Evolutionary conservation across 192 early-diverging fungal genomes (phyloP).

Genomic region (Rhizoclosmatium sp.): DNA sequence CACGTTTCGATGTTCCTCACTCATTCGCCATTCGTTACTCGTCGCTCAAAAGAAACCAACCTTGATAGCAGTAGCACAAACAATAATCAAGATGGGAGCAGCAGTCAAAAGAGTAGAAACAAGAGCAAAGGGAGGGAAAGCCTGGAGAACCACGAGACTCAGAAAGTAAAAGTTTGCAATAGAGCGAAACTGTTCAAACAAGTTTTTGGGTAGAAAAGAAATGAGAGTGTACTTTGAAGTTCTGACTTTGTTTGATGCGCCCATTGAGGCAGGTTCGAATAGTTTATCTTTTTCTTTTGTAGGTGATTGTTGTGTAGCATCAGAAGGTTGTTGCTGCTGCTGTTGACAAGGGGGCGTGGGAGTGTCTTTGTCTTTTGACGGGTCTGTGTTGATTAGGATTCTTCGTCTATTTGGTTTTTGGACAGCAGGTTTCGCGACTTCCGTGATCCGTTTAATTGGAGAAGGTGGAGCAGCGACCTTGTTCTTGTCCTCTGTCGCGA

Average conservation of each 20-base stretch:
- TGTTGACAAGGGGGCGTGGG: not conserved
- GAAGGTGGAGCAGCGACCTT: not conserved
- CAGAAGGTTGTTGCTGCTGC: not conserved
- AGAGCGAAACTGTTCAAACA: conserved; percentile 96
- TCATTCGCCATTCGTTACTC: not conserved
- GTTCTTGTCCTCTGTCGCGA: not conserved
- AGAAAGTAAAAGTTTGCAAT: conserved; percentile 97
- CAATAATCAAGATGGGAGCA: conserved; percentile 59
- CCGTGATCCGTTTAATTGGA: not conserved
- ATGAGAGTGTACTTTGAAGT: conserved; percentile 92
- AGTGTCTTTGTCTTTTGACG: not conserved
- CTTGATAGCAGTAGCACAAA: conserved; percentile 56
- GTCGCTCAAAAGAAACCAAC: conserved; percentile 30
- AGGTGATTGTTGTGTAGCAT: not conserved
- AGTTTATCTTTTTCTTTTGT: not conserved
- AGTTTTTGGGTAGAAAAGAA: conserved; percentile 92
- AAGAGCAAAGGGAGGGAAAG: conserved; percentile 70
- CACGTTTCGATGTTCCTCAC: not conserved
- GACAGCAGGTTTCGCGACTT: not conserved
- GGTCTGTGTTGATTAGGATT: not conserved
- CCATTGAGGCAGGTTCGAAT: not conserved
- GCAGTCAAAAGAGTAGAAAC: conserved; percentile 57
- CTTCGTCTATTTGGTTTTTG: conserved; percentile 1
- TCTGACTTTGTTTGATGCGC: conserved; percentile 62
- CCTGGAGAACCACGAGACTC: conserved; percentile 81